Conservation (phyloP, 2,329 filamentous ascomycete genomes). For the Penicillium sp. region DNA sequence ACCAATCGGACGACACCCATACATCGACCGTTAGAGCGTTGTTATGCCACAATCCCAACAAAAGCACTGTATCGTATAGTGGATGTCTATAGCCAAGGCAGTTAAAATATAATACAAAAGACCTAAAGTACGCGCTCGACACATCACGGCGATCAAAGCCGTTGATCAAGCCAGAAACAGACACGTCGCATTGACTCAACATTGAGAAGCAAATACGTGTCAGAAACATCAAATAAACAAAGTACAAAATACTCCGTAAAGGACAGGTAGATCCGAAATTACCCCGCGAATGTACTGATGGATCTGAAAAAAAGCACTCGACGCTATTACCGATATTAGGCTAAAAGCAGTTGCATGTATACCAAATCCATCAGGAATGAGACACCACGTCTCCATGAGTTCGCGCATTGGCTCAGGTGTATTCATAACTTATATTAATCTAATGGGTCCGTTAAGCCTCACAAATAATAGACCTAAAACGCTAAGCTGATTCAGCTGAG, state of each 20-base stretch:
- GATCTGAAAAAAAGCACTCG: not conserved
- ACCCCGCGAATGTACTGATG: not conserved
- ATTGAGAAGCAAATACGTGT: not conserved
- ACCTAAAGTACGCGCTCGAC: not conserved
- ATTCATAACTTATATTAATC: not conserved
- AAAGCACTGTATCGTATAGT: not conserved
- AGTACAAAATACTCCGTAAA: not conserved
- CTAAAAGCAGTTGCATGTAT: not conserved
- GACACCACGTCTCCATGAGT: not conserved
- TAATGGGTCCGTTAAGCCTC: not conserved
- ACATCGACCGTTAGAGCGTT: not conserved
- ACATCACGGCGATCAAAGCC: not conserved
- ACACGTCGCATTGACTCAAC: not conserved
- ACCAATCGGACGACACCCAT: not conserved
- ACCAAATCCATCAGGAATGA: not conserved
- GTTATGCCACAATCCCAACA: not conserved
- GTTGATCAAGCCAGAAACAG: not conserved
- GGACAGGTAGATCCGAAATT: not conserved
- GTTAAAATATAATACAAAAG: too few species aligned
- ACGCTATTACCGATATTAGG: not conserved
- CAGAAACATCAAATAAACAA: not conserved
- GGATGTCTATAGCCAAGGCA: not conserved
- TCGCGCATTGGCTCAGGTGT: not conserved
- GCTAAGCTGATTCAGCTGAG: not conserved
- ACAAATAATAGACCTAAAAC: not conserved